Evolutionary conservation across 768 basidiomycete species (phyloP).

Genomic region (Lactifluus rugatus): DNA sequence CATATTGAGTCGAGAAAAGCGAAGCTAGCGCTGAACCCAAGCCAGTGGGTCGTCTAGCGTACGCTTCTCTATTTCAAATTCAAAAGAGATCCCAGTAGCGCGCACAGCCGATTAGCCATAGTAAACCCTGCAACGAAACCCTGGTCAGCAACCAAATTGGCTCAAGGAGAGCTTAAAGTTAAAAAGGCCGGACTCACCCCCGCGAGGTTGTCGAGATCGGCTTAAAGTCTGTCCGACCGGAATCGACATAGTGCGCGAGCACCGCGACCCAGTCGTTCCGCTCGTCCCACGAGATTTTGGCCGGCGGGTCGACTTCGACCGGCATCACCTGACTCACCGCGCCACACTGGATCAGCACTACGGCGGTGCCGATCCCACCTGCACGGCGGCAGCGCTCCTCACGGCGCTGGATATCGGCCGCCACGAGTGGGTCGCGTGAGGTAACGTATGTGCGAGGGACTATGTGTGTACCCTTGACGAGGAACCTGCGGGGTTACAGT

Average conservation of each 20-base stretch:
- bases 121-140: slow-evolving; percentile 7
- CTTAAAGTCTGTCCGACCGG: slow-evolving; percentile 67
- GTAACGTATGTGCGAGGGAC: slow-evolving; percentile 64
- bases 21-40: slow-evolving; percentile 8
- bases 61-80: slow-evolving; percentile 9
- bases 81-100: slow-evolving; percentile 9
- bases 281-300: slow-evolving; percentile 66
- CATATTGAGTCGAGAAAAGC: background rate
- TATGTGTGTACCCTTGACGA: slow-evolving; percentile 56
- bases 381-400: slow-evolving; percentile 67
- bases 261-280: slow-evolving; percentile 66
- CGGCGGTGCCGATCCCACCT: slow-evolving; percentile 67
- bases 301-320: slow-evolving; percentile 72
- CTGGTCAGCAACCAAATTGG: background rate
- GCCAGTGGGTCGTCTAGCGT: background rate
- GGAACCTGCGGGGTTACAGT: slow-evolving; percentile 40
- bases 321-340: slow-evolving; percentile 76
- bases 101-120: slow-evolving; percentile 16
- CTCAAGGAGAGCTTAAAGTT: background rate
- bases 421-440: slow-evolving; percentile 56
- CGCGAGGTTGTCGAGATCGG: slow-evolving; percentile 70
- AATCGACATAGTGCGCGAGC: slow-evolving; percentile 60
- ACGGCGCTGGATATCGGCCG: slow-evolving; percentile 65
- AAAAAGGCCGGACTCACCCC: slow-evolving; percentile 43
- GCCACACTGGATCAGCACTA: slow-evolving; percentile 70